Conservation (phyloP, 2,329 filamentous ascomycete genomes). For the Trichoderma lentiforme region DNA sequence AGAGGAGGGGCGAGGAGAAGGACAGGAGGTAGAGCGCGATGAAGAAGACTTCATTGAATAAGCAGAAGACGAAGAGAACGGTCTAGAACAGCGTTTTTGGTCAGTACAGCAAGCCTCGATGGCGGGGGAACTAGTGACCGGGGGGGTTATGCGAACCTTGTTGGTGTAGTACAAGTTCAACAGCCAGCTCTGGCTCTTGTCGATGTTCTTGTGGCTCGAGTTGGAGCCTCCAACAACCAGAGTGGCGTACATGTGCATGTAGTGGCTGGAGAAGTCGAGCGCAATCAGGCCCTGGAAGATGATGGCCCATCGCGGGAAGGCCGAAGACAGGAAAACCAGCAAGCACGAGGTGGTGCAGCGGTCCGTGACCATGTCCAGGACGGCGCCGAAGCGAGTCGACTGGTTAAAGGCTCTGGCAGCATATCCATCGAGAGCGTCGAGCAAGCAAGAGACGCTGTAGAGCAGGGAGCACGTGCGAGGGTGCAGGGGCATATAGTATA, state of each 20-base stretch:
- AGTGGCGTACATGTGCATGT: conserved; percentile 98
- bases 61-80: conserved; percentile 87
- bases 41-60: conserved; percentile 94
- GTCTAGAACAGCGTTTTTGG: conserved; percentile 49
- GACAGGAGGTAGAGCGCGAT: conserved; percentile 96
- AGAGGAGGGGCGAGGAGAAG: conserved; percentile 87
- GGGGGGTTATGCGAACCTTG: conserved; percentile 57
- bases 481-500: conserved; percentile 99
- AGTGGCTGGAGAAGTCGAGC: conserved; percentile 91
- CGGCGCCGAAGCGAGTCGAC: conserved; percentile 91
- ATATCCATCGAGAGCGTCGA: conserved; percentile 92
- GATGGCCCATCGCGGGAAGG: conserved; percentile 91
- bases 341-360: conserved; percentile 94
- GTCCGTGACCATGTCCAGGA: conserved; percentile 98
- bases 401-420: conserved; percentile 80
- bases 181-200: conserved; percentile 81
- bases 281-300: conserved; percentile 92
- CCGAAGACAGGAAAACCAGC: conserved; percentile 89
- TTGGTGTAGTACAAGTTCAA: conserved; percentile 97
- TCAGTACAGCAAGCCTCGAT: neutral
- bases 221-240: conserved; percentile 79
- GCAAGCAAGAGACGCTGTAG: conserved; percentile 90
- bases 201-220: conserved; percentile 89
- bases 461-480: conserved; percentile 90
- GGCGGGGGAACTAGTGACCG: neutral